A percentile compares a stretch with the other conserved stretches of the same genome.
Evolutionary conservation across 2,329 filamentous ascomycete genomes (phyloP).

Genomic region (Daldinia sp.): DNA sequence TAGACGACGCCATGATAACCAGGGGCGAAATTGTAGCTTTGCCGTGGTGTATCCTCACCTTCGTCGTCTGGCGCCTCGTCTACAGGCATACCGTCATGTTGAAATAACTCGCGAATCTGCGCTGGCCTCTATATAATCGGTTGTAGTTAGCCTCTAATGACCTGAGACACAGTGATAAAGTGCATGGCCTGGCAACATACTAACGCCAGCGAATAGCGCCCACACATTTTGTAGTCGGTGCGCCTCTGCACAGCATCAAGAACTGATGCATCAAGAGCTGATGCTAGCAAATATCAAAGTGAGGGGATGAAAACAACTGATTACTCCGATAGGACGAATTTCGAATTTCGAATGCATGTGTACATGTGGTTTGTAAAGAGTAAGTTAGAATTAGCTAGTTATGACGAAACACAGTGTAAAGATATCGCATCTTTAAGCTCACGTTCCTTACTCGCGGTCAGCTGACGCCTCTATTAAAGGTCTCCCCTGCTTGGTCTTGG

Average conservation of each 20-base stretch:
- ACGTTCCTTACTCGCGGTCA: conserved; percentile 39
- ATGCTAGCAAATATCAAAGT: neutral
- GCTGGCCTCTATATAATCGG: conserved; percentile 69
- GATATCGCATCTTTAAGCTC: conserved; percentile 8
- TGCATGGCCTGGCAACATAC: conserved; percentile 51
- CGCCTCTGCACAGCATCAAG: neutral
- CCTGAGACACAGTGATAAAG: neutral
- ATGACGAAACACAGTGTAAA: conserved; percentile 39
- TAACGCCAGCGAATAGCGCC: conserved; percentile 70
- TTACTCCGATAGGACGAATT: neutral
- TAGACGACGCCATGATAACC: conserved; percentile 88
- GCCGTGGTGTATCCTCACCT: conserved; percentile 59
- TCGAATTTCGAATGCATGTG: neutral
- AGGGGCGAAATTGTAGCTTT: conserved; percentile 93
- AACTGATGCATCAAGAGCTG: neutral
- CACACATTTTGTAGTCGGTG: conserved; percentile 63
- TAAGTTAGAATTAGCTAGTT: conserved; percentile 9
- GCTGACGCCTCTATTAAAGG: conserved; percentile 28
- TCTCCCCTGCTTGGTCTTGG: neutral
- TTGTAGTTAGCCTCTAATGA: conserved; percentile 6
- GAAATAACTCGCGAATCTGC: conserved; percentile 76
- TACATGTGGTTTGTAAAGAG: neutral
- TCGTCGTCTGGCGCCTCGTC: conserved; percentile 77
- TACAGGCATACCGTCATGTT: conserved; percentile 77
- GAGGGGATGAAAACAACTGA: neutral